A percentile compares a stretch with the other conserved stretches of the same genome.
Evolutionary conservation across 2,329 filamentous ascomycete species (phyloP).

Genomic region (Phyllosticta ampelicida): DNA sequence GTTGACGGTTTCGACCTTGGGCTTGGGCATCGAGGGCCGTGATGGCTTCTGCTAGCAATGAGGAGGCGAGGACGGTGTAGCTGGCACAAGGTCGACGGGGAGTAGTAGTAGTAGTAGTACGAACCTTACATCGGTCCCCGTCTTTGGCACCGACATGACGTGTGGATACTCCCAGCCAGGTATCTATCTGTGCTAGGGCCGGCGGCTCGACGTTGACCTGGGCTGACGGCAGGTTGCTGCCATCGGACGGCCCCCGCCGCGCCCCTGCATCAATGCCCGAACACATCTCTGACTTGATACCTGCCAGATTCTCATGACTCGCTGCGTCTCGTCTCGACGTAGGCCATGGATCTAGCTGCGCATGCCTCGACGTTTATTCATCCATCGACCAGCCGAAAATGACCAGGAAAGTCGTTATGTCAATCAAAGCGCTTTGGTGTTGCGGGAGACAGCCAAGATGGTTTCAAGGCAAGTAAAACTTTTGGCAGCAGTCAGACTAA

Average conservation of each 20-base stretch:
- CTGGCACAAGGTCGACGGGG: neutral
- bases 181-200: neutral
- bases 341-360: neutral
- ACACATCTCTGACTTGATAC: too few species aligned
- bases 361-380: neutral
- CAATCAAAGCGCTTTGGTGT: too few species aligned
- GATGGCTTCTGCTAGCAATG: neutral
- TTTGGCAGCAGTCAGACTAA: too few species aligned
- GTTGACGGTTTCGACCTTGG: constrained; percentile 3
- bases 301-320: neutral
- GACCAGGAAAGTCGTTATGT: too few species aligned
- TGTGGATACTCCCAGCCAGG: neutral
- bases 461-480: too few species aligned
- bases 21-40: constrained; percentile 4
- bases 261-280: neutral
- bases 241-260: neutral
- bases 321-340: neutral
- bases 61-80: neutral
- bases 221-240: neutral
- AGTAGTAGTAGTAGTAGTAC: too few species aligned
- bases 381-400: neutral
- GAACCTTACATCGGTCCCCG: too few species aligned
- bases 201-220: neutral
- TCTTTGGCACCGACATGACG: neutral
- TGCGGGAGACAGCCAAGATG: too few species aligned